Percentiles rank a stretch among this genome's conserved stretches.
Evolutionary conservation across 2,329 filamentous ascomycete species (phyloP).

Genomic region (Fusarium sp.): DNA sequence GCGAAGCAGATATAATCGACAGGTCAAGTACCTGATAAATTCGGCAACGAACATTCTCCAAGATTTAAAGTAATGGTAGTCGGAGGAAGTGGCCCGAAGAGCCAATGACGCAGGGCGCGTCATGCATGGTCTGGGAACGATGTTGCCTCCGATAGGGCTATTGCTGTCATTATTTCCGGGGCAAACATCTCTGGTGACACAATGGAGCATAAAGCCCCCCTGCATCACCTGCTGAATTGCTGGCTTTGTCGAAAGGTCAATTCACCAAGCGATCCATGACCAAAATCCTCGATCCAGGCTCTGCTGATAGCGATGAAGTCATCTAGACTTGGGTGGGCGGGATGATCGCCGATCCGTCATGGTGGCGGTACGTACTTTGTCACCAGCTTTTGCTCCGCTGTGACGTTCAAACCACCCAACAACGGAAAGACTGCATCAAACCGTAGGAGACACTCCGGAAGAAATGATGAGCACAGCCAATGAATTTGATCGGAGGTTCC

Average conservation of each 20-base stretch:
- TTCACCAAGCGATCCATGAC: slow-evolving; percentile 26
- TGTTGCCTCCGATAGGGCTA: slow-evolving; percentile 21
- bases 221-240: slow-evolving; percentile 11
- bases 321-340: slow-evolving; percentile 27
- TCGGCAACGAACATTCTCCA: slow-evolving; percentile 1
- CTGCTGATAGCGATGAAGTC: slow-evolving; percentile 39
- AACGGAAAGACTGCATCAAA: not conserved
- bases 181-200: slow-evolving; percentile 1
- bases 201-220: slow-evolving; percentile 5
- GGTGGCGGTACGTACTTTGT: slow-evolving; percentile 19
- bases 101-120: slow-evolving; percentile 41
- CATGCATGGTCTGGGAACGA: slow-evolving; percentile 38
- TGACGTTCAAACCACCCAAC: slow-evolving; percentile 20
- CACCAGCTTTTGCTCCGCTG: slow-evolving; percentile 23
- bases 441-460: not conserved
- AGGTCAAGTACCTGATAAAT: not conserved
- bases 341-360: slow-evolving; percentile 35
- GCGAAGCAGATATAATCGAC: not conserved
- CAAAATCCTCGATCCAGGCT: slow-evolving; percentile 33
- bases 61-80: slow-evolving; percentile 11
- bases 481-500: not conserved
- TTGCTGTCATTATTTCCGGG: slow-evolving; percentile 21
- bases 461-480: not conserved
- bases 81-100: slow-evolving; percentile 36
- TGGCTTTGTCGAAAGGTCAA: not conserved